Evolutionary conservation across 805 yeast genomes (phyloP).

Genomic region (Candida suzukii): DNA sequence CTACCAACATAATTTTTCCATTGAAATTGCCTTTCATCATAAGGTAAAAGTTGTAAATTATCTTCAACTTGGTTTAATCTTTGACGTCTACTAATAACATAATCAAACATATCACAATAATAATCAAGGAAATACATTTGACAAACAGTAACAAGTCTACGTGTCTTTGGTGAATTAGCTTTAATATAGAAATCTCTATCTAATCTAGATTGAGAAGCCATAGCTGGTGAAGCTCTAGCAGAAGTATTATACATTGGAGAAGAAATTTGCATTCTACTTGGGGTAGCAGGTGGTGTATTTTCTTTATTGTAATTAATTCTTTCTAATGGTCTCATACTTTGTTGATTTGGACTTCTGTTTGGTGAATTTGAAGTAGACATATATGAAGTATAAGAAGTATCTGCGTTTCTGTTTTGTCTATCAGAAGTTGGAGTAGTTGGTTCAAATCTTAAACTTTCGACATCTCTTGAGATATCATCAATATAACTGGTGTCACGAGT

Average conservation of each 20-base stretch:
- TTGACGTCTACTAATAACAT: slow-evolving; percentile 79
- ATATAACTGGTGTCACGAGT: slow-evolving; percentile 18
- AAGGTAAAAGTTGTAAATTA: slow-evolving; percentile 31
- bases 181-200: slow-evolving; percentile 43
- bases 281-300: slow-evolving; percentile 28
- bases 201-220: slow-evolving; percentile 16
- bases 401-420: slow-evolving; percentile 6
- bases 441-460: slow-evolving; percentile 25
- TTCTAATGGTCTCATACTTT: slow-evolving; percentile 14
- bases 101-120: slow-evolving; percentile 93
- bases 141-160: slow-evolving; percentile 82
- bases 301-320: slow-evolving; percentile 35
- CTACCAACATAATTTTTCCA: slow-evolving; percentile 79
- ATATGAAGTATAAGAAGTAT: slow-evolving; percentile 16
- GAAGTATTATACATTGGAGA: slow-evolving; percentile 9
- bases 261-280: slow-evolving; percentile 17
- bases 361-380: slow-evolving; percentile 25
- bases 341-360: slow-evolving; percentile 19
- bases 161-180: slow-evolving; percentile 69
- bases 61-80: slow-evolving; percentile 66
- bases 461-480: slow-evolving; percentile 27
- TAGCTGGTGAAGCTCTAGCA: slow-evolving; percentile 15
- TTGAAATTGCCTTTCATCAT: slow-evolving; percentile 40
- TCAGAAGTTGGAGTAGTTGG: slow-evolving; percentile 12
- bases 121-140: slow-evolving; percentile 92